These are phyloP conservation scores for Escovopsis sp. DNA, from an alignment of 2,329 filamentous ascomycete genomes.

Conservation along the genomic window DNA sequence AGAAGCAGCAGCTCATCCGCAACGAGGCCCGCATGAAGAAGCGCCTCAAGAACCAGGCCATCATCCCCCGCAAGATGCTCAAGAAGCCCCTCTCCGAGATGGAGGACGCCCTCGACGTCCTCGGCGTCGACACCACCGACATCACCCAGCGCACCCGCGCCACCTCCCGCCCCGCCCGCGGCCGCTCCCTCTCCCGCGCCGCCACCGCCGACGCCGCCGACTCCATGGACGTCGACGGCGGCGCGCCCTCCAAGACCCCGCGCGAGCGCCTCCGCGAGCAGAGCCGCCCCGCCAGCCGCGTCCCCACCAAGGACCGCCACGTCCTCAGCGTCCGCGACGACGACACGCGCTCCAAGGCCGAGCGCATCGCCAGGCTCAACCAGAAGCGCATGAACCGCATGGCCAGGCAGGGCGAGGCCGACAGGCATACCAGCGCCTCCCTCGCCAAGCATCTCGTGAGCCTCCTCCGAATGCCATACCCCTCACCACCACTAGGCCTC, in stretches of 20 bases:
- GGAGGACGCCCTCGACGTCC: conserved; percentile 67
- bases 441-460: conserved; percentile 83
- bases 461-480: conserved; percentile 10
- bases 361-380: conserved; percentile 71
- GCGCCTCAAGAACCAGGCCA: conserved; percentile 88
- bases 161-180: conserved; percentile 42
- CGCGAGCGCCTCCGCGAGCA: conserved; percentile 53
- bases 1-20: conserved; percentile 82
- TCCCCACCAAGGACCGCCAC: conserved; percentile 45
- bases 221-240: conserved; percentile 60
- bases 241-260: conserved; percentile 25
- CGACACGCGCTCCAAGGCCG: conserved; percentile 57
- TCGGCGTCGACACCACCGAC: conserved; percentile 70
- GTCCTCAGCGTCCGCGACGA: conserved; percentile 64
- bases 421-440: conserved; percentile 71
- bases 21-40: conserved; percentile 95
- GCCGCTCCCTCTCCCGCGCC: conserved; percentile 49
- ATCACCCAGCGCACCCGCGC: conserved; percentile 59
- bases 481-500: neutral
- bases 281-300: conserved; percentile 55
- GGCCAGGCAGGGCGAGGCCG: conserved; percentile 91
- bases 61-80: conserved; percentile 71
- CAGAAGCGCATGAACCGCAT: conserved; percentile 99
- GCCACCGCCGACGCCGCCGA: conserved; percentile 40
- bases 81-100: conserved; percentile 76